These are phyloP conservation scores for Cunninghamia lanceolata DNA, from an alignment of 75 land plant species.

Conservation along the genomic window DNA sequence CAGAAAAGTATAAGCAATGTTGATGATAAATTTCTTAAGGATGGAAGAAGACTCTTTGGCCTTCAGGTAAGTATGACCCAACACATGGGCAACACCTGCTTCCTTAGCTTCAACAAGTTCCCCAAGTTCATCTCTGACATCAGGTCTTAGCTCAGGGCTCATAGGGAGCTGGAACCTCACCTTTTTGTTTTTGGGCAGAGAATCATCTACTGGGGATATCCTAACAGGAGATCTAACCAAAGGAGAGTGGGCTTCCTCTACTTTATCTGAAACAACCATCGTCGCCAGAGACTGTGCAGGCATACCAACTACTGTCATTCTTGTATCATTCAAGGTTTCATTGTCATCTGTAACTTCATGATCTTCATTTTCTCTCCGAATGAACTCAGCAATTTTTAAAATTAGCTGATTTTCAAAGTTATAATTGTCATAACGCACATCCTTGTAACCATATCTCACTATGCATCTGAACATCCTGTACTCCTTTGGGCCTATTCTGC, in stretches of 20 bases:
- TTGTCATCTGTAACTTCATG: neutral
- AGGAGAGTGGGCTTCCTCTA: neutral
- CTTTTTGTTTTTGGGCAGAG: conserved; percentile 9
- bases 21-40: conserved; percentile 45
- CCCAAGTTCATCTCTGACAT: conserved; percentile 36
- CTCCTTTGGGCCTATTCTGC: conserved; percentile 46
- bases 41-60: conserved; percentile 38
- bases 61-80: conserved; percentile 47
- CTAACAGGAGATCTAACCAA: neutral
- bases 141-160: conserved; percentile 9
- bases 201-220: neutral
- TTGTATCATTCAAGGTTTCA: conserved; percentile 18
- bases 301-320: conserved; percentile 31
- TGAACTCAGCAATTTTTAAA: conserved; percentile 44
- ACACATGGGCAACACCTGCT: conserved; percentile 54
- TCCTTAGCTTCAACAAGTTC: conserved; percentile 48
- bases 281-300: conserved; percentile 4
- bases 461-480: conserved; percentile 48
- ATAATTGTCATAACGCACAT: conserved; percentile 33
- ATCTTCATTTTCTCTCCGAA: conserved; percentile 35
- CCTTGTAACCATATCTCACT: conserved; percentile 65
- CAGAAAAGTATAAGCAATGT: conserved; percentile 46
- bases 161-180: conserved; percentile 19
- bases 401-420: conserved; percentile 58
- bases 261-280: neutral